These are phyloP conservation scores for Lecanosticta acicola DNA, from an alignment of 2,329 filamentous ascomycete species.

Conservation along the genomic window DNA sequence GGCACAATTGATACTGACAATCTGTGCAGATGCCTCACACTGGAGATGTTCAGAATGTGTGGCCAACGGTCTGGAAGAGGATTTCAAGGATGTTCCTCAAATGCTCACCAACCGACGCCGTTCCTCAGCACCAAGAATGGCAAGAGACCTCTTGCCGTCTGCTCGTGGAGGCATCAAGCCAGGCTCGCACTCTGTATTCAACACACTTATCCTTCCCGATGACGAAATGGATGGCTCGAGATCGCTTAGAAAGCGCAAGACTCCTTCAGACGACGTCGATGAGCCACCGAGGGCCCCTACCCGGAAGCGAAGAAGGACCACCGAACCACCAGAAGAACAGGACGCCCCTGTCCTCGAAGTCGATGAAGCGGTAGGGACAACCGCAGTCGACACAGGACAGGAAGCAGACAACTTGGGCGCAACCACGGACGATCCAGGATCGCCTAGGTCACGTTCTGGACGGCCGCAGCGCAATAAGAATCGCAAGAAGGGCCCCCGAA, in stretches of 20 bases:
- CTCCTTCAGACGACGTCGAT: slow-evolving; percentile 58
- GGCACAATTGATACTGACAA: slow-evolving; percentile 23
- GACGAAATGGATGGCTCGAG: slow-evolving; percentile 72
- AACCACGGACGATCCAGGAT: slow-evolving; percentile 15
- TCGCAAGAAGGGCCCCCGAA: slow-evolving; percentile 33
- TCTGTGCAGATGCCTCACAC: slow-evolving; percentile 45
- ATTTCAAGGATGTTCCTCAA: slow-evolving; percentile 36
- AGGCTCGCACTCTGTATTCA: slow-evolving; percentile 72
- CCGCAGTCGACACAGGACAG: slow-evolving; percentile 16
- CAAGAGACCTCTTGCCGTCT: slow-evolving; percentile 61
- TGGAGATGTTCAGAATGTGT: slow-evolving; percentile 60
- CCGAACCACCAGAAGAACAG: slow-evolving; percentile 27
- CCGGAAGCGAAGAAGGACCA: slow-evolving; percentile 38
- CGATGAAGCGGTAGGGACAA: slow-evolving; percentile 18
- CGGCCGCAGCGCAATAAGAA: slow-evolving; percentile 52
- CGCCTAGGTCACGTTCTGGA: slow-evolving; percentile 30
- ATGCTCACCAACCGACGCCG: slow-evolving; percentile 43
- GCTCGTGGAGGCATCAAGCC: slow-evolving; percentile 59
- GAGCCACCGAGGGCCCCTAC: slow-evolving; percentile 32
- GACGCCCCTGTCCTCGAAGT: slow-evolving; percentile 29
- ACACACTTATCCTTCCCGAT: slow-evolving; percentile 64
- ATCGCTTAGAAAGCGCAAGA: slow-evolving; percentile 72
- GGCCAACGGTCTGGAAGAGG: slow-evolving; percentile 46
- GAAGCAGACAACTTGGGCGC: slow-evolving; percentile 18
- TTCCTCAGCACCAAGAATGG: slow-evolving; percentile 61